These are phyloP conservation scores for Pseudonitzschia delicatissima DNA, from an alignment of 108 stramenopile species.

Conservation along the genomic window DNA sequence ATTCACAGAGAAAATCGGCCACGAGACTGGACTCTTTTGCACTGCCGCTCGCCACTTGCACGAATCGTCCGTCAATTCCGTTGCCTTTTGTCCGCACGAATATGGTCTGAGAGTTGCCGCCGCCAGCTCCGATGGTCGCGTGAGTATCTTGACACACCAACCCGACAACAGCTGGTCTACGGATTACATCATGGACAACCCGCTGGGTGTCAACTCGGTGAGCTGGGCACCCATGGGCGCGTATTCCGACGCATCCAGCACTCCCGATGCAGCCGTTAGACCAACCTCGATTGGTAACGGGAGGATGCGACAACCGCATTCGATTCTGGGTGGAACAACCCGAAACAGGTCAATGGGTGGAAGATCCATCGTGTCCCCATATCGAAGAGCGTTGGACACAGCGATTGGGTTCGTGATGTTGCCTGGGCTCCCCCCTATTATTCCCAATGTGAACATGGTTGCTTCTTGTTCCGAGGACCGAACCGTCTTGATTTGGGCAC, in stretches of 20 bases:
- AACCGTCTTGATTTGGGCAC: constrained; percentile 94
- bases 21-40: constrained; percentile 78
- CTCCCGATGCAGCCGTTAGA: constrained; percentile 20
- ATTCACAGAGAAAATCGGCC: constrained; percentile 83
- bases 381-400: constrained; percentile 47
- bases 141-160: constrained; percentile 74
- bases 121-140: constrained; percentile 83
- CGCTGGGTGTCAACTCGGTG: constrained; percentile 87
- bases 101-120: constrained; percentile 68
- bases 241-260: constrained; percentile 13
- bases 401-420: constrained; percentile 98
- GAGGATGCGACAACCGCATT: constrained; percentile 93
- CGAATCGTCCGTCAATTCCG: constrained; percentile 77
- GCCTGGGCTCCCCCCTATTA: constrained; percentile 89
- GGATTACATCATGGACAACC: constrained; percentile 70
- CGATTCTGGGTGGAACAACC: constrained; percentile 80
- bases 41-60: constrained; percentile 61
- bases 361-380: constrained; percentile 43
- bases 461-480: constrained; percentile 96
- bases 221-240: constrained; percentile 85
- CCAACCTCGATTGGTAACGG: constrained; percentile 85
- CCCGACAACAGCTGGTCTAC: constrained; percentile 71
- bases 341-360: constrained; percentile 51
- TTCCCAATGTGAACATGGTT: constrained; percentile 87
- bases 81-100: constrained; percentile 88